Evolutionary conservation across 768 basidiomycete genomes (phyloP).

Genomic region (Porphyrellus cyaneotinctus): DNA sequence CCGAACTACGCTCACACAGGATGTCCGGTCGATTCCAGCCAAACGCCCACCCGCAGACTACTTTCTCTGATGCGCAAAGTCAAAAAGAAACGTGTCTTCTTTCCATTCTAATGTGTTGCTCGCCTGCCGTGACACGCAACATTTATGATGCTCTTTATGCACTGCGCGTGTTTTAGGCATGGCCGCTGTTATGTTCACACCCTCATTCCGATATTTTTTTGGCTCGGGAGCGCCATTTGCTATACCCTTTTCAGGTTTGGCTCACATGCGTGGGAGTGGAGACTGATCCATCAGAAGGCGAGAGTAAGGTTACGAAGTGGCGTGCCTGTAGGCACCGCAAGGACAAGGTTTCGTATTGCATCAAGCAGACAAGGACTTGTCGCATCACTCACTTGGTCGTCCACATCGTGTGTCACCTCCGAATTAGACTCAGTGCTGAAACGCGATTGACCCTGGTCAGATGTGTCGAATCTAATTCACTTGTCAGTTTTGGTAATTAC

Average conservation of each 20-base stretch:
- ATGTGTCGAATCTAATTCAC: conserved; percentile 11
- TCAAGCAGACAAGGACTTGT: conserved; percentile 8
- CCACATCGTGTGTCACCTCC: conserved; percentile 2
- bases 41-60: conserved; percentile 87
- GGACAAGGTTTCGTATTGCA: conserved; percentile 25
- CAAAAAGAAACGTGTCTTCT: conserved; percentile 8
- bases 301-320: conserved; percentile 13
- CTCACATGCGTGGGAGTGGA: conserved; percentile 18
- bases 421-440: conserved; percentile 4
- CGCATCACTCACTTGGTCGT: background rate
- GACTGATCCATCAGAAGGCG: conserved; percentile 17
- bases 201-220: conserved; percentile 15
- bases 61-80: conserved; percentile 53
- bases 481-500: conserved; percentile 2
- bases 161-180: conserved; percentile 29
- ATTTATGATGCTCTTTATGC: conserved; percentile 10
- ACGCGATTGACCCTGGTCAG: conserved; percentile 9
- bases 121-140: conserved; percentile 18
- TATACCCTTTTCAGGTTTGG: conserved; percentile 7
- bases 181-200: conserved; percentile 18
- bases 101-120: conserved; percentile 14
- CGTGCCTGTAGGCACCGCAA: conserved; percentile 30
- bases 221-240: conserved; percentile 21
- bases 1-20: conserved; percentile 39
- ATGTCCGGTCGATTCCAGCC: conserved; percentile 74